phyloP scores from a whole-genome alignment of 805 yeast genomes.

The Pichia nanzhaoensis region DNA sequence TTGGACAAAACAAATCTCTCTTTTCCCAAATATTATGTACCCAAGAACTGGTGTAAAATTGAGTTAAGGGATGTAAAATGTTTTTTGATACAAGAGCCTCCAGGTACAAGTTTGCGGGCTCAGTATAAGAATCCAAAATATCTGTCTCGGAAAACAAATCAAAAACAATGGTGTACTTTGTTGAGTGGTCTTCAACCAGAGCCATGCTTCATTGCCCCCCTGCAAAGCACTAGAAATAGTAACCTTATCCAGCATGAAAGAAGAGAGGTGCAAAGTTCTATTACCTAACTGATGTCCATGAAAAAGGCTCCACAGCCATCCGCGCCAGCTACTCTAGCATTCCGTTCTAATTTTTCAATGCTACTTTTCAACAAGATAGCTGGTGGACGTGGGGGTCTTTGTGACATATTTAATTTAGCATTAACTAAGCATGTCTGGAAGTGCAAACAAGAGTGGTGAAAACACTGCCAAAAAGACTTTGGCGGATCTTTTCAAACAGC shows the following conservation, averaged over 20 bases:
- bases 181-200: neutral
- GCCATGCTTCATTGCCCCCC: too few species aligned
- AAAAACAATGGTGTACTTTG: conserved; percentile 8
- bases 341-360: too few species aligned
- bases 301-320: too few species aligned
- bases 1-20: conserved; percentile 6
- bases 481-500: conserved; percentile 52
- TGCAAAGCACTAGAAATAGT: too few species aligned
- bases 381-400: too few species aligned
- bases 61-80: neutral
- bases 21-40: conserved; percentile 1
- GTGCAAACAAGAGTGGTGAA: neutral
- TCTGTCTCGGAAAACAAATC: conserved; percentile 2
- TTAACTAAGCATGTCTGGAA: conserved; percentile 6
- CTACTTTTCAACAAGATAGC: too few species aligned
- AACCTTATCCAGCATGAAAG: too few species aligned
- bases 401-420: neutral
- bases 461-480: conserved; percentile 31
- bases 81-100: conserved; percentile 1
- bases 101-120: neutral
- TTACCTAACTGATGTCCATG: too few species aligned
- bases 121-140: conserved; percentile 1
- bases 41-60: conserved; percentile 3
- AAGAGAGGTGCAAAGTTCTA: too few species aligned
- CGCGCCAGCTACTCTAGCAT: too few species aligned